Evolutionary conservation across 2,329 filamentous ascomycete species (phyloP).

Genomic region (Colletotrichum australisinense): DNA sequence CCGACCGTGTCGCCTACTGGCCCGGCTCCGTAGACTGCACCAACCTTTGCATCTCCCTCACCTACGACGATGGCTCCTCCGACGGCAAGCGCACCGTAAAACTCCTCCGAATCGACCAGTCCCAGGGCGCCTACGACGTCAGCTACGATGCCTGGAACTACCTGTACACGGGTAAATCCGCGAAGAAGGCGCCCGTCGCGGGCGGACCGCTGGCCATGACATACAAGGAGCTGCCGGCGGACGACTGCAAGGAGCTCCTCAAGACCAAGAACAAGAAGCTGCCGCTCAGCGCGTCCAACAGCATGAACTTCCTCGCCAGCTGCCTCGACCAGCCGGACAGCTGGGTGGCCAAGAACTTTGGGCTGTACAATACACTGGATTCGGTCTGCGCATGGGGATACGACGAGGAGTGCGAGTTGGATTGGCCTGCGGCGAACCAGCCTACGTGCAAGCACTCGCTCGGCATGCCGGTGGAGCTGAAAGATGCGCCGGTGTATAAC

Average conservation of each 20-base stretch:
- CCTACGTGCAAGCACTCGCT: constrained; percentile 55
- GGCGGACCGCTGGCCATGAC: constrained; percentile 62
- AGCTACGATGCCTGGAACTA: constrained; percentile 65
- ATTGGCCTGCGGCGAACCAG: constrained; percentile 57
- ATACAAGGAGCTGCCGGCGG: constrained; percentile 55
- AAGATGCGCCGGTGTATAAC: constrained; percentile 56
- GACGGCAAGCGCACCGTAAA: constrained; percentile 38
- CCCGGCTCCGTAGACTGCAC: constrained; percentile 57
- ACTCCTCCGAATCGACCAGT: constrained; percentile 42
- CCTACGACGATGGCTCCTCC: constrained; percentile 34
- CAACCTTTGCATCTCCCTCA: constrained; percentile 54
- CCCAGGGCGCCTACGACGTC: constrained; percentile 59
- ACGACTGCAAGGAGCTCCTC: constrained; percentile 61
- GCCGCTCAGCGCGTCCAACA: constrained; percentile 60
- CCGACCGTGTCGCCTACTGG: constrained; percentile 65
- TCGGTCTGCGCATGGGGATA: constrained; percentile 57
- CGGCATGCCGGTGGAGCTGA: constrained; percentile 49
- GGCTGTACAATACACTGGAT: constrained; percentile 64
- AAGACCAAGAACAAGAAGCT: constrained; percentile 52
- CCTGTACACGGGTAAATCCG: constrained; percentile 57
- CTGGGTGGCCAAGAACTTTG: constrained; percentile 62
- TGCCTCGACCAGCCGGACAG: constrained; percentile 53
- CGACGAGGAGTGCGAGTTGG: constrained; percentile 58
- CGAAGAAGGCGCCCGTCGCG: constrained; percentile 55
- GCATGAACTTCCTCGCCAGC: constrained; percentile 63